These are phyloP conservation scores for Didymosphaeria variabile DNA, from an alignment of 2,329 filamentous ascomycete species.

Conservation along the genomic window DNA sequence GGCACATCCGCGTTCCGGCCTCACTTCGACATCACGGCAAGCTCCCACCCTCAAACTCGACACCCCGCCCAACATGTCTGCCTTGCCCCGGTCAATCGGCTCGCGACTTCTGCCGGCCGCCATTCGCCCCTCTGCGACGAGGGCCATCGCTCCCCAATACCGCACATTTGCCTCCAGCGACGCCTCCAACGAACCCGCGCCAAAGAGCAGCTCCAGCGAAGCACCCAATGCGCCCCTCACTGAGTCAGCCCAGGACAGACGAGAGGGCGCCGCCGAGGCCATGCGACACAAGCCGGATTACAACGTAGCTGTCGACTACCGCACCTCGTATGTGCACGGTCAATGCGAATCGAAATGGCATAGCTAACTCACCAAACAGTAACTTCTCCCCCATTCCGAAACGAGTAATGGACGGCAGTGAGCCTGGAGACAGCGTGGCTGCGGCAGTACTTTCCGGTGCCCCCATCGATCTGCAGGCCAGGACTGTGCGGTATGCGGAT, in stretches of 20 bases:
- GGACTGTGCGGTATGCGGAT: constrained; percentile 81
- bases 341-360: constrained; percentile 4
- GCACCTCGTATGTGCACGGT: constrained; percentile 76
- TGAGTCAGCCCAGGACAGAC: constrained; percentile 61
- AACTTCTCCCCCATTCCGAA: constrained; percentile 91
- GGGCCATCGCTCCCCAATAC: constrained; percentile 35
- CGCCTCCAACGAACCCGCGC: constrained; percentile 26
- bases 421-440: constrained; percentile 76
- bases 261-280: constrained; percentile 60
- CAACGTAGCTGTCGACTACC: constrained; percentile 81
- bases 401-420: constrained; percentile 88
- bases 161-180: constrained; percentile 46
- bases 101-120: constrained; percentile 50
- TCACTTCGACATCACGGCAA: constrained; percentile 31
- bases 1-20: constrained; percentile 31
- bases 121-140: constrained; percentile 37
- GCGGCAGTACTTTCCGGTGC: constrained; percentile 91
- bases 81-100: constrained; percentile 52
- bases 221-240: constrained; percentile 45
- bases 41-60: constrained; percentile 25
- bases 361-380: constrained; percentile 59
- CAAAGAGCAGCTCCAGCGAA: constrained; percentile 48
- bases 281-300: constrained; percentile 82
- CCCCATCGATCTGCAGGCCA: constrained; percentile 90
- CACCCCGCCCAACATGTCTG: constrained; percentile 48